phyloP scores from a whole-genome alignment of 2,329 filamentous ascomycete species.

The Didymella glomerata region DNA sequence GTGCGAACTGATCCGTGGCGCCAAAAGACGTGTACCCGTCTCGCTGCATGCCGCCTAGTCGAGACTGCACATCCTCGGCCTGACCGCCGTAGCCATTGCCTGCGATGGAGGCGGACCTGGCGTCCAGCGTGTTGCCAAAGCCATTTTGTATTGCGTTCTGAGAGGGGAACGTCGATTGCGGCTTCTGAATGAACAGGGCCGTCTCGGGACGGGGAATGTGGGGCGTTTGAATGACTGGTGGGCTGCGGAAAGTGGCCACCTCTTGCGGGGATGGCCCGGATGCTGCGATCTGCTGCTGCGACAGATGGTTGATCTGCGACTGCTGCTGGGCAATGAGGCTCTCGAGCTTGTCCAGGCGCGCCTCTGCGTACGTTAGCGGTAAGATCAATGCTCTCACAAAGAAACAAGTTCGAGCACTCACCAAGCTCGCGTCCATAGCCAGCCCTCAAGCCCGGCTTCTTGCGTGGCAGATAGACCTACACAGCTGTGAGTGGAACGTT shows the following conservation, averaged over 20 bases:
- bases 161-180: conserved; percentile 47
- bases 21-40: conserved; percentile 43
- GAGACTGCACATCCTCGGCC: conserved; percentile 38
- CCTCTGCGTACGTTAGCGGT: conserved; percentile 2
- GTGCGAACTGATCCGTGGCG: conserved; percentile 42
- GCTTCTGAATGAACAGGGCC: conserved; percentile 58
- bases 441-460: conserved; percentile 70
- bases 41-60: conserved; percentile 36
- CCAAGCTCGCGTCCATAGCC: conserved; percentile 68
- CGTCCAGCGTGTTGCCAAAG: conserved; percentile 49
- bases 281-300: conserved; percentile 36
- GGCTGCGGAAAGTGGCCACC: conserved; percentile 45
- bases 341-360: conserved; percentile 55
- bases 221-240: conserved; percentile 50
- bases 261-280: conserved; percentile 45
- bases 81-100: conserved; percentile 42
- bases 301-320: conserved; percentile 56
- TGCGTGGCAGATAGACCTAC: conserved; percentile 70
- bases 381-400: neutral
- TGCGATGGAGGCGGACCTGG: conserved; percentile 34
- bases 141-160: conserved; percentile 43
- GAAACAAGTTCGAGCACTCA: neutral
- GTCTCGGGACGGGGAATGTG: conserved; percentile 56
- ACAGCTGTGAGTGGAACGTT: conserved; percentile 10
- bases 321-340: conserved; percentile 56